Base-by-base conservation (phyloP, 331 rosid species). In the Malus hybrid region DNA sequence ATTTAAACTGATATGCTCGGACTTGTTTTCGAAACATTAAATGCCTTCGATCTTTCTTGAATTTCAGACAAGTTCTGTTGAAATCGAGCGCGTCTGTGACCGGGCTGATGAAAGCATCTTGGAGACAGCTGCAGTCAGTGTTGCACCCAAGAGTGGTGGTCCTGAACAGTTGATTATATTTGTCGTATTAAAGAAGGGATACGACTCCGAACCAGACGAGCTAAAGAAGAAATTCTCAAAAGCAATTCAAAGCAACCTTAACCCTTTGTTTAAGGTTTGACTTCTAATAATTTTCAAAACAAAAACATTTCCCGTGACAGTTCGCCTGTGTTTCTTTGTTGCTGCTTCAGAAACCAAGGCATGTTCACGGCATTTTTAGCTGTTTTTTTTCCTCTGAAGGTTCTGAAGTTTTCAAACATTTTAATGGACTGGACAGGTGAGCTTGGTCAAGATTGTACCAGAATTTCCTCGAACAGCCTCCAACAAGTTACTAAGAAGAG, bases 381-480 rank as follows among this genome's bases (percentile, higher is more conserved):
- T 39, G 29, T 2, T 59, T 5, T 22, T 33, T 73, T 61, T 44
- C 34, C 33, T 55, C 63, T 28, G 33, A 19, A 57, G 5, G 14
- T 59, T 55, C 22, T 59, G 6, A 9, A 15, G 5, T 14, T 28
- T 27, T 12, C 15, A 44, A 44, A 44, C 50, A 42, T 52, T 80
- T 29, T 14, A 67, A 79, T 71, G 59, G 76, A 80, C 68, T 56
- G 29, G 56, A 54, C 91, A 93, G 97, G 93, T 89, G 57, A 78
- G 86, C 66, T 46, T 80, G n/a, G 89, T 88, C 44, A 91, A 87
- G 71, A 81, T 91, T 76, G 90, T 87, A 5, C 74, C 82, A 0
- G 87, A 87, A 80, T 93, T 93, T 60, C 98, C 98, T 42, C 84
- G 93, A 78, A 93, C 96, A 7, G 87, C 90, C 68, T 89, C 98